Evolutionary conservation across 306 rosid genomes (phyloP).

Genomic region (Cicer bijugum): DNA sequence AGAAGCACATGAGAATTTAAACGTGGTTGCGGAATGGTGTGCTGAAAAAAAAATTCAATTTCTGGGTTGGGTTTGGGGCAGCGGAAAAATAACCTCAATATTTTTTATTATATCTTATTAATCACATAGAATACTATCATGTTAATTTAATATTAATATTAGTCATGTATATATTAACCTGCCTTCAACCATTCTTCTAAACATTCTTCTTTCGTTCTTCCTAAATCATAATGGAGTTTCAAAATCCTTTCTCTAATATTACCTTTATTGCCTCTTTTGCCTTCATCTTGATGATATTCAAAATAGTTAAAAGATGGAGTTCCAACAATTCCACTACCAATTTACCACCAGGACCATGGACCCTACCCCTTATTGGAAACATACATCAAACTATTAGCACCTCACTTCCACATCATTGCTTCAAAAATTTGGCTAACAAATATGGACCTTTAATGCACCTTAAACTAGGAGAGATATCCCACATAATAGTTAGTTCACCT

Average conservation of each 20-base stretch:
- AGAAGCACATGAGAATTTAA: too few relatives aligned
- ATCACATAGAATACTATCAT: too few relatives aligned
- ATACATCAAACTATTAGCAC: background rate
- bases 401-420: background rate
- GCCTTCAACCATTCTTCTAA: background rate
- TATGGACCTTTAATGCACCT: constrained; percentile 41
- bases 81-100: too few relatives aligned
- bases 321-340: background rate
- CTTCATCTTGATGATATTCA: constrained; percentile 10
- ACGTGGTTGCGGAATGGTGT: too few relatives aligned
- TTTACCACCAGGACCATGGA: constrained; percentile 44
- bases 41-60: too few relatives aligned
- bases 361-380: constrained; percentile 44
- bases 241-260: background rate
- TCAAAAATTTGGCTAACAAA: constrained; percentile 12
- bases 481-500: constrained; percentile 33
- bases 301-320: background rate
- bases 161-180: too few relatives aligned
- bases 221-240: constrained; percentile 26
- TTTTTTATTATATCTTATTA: too few relatives aligned
- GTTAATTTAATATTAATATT: too few relatives aligned
- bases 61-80: too few relatives aligned
- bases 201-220: background rate
- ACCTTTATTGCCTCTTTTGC: background rate
- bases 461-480: constrained; percentile 40